A percentile compares a stretch with the other conserved stretches of the same genome.
Conservation (phyloP, 305 asterid genomes). For the Fraxinus velutina region DNA sequence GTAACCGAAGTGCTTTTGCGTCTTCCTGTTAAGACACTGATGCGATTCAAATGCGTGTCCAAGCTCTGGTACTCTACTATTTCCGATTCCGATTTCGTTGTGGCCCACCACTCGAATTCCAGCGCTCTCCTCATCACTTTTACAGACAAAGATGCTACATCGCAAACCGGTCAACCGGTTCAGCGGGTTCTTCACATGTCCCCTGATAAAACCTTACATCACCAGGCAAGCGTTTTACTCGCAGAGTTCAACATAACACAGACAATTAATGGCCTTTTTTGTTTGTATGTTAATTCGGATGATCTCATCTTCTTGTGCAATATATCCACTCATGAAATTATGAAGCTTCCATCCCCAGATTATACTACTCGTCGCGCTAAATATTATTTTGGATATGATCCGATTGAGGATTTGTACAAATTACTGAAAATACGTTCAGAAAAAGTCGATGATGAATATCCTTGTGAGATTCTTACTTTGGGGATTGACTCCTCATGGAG, state of each 20-base stretch:
- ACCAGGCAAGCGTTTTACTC: conserved; percentile 2
- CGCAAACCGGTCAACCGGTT: not conserved
- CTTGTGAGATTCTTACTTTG: conserved; percentile 4
- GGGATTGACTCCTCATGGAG: conserved; percentile 1
- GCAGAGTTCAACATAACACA: not conserved
- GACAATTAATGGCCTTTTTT: not conserved
- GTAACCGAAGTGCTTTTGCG: not conserved
- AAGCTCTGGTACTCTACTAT: not conserved
- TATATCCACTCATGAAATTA: not conserved
- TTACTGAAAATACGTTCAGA: not conserved
- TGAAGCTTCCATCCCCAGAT: not conserved
- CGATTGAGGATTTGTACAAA: not conserved
- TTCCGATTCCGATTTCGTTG: not conserved
- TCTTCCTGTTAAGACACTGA: not conserved
- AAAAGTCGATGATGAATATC: not conserved
- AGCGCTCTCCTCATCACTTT: not conserved
- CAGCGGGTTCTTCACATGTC: not conserved
- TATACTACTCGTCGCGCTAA: not conserved
- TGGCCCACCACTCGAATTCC: not conserved
- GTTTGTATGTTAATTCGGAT: not conserved
- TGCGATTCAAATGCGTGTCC: conserved; percentile 1
- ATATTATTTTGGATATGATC: conserved; percentile 6
- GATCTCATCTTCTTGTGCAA: conserved; percentile 5
- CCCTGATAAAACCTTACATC: conserved; percentile 1
- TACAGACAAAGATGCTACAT: not conserved